A percentile compares a stretch with the other conserved stretches of the same genome.
phyloP scores from a whole-genome alignment of 805 yeast genomes.

The Teunomyces aglyptinius region DNA sequence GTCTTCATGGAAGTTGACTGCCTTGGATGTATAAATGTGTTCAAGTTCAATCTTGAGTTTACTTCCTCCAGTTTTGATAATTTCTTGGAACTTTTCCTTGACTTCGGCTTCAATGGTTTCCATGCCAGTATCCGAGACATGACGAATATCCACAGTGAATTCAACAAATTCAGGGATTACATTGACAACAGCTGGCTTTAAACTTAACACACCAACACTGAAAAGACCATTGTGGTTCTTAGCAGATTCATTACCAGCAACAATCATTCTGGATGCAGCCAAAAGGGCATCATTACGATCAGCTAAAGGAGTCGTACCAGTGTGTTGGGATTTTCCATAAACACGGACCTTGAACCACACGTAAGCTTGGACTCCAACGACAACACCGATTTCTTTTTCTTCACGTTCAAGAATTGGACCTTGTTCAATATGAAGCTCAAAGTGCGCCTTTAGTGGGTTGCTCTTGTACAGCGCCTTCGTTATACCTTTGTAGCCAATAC shows the following conservation, averaged over 20 bases:
- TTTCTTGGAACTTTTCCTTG: slow-evolving; percentile 32
- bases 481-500: slow-evolving; percentile 64
- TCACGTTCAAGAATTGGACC: slow-evolving; percentile 67
- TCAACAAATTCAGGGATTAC: slow-evolving; percentile 63
- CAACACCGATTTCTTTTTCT: slow-evolving; percentile 59
- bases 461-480: slow-evolving; percentile 45
- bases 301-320: slow-evolving; percentile 70
- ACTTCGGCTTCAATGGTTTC: slow-evolving; percentile 36
- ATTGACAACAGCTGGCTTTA: slow-evolving; percentile 62
- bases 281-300: slow-evolving; percentile 43
- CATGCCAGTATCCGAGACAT: slow-evolving; percentile 45
- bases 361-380: slow-evolving; percentile 65
- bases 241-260: slow-evolving; percentile 56
- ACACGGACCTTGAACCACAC: slow-evolving; percentile 59
- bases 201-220: slow-evolving; percentile 56
- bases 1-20: slow-evolving; percentile 31
- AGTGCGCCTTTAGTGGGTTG: slow-evolving; percentile 64
- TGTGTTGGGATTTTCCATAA: slow-evolving; percentile 64
- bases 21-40: slow-evolving; percentile 49
- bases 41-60: slow-evolving; percentile 40
- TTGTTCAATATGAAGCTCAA: slow-evolving; percentile 75
- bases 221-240: slow-evolving; percentile 50
- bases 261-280: slow-evolving; percentile 57
- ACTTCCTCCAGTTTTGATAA: slow-evolving; percentile 30
- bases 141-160: slow-evolving; percentile 63